These are phyloP conservation scores for Macrolepiota fuliginosa DNA, from an alignment of 768 basidiomycete species.

Conservation along the genomic window DNA sequence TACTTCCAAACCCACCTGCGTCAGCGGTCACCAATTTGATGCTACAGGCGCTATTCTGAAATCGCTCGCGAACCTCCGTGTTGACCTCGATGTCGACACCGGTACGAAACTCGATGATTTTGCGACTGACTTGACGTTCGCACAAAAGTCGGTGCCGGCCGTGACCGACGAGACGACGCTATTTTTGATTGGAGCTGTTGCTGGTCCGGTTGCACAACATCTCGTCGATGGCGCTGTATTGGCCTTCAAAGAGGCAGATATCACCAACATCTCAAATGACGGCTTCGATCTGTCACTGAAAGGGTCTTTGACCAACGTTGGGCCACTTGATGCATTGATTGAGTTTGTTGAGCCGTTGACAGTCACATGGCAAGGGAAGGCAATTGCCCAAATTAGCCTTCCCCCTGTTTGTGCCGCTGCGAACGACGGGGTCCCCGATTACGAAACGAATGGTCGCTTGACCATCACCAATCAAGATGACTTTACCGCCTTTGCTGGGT, in stretches of 20 bases:
- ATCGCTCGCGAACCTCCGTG: slow-evolving; percentile 56
- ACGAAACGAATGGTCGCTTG: slow-evolving; percentile 47
- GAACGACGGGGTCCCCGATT: slow-evolving; percentile 64
- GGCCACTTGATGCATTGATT: slow-evolving; percentile 69
- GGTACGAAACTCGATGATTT: slow-evolving; percentile 64
- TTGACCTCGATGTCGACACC: slow-evolving; percentile 54
- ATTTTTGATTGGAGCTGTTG: slow-evolving; percentile 70
- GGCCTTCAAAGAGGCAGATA: slow-evolving; percentile 55
- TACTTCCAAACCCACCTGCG: slow-evolving; percentile 49
- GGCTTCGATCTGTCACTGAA: slow-evolving; percentile 63
- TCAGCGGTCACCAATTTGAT: slow-evolving; percentile 68
- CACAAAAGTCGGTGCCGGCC: slow-evolving; percentile 54
- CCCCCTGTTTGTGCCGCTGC: slow-evolving; percentile 68
- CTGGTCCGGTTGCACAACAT: slow-evolving; percentile 61
- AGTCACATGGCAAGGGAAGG: slow-evolving; percentile 61
- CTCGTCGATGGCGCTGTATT: slow-evolving; percentile 58
- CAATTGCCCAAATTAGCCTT: slow-evolving; percentile 65
- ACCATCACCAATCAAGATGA: slow-evolving; percentile 52
- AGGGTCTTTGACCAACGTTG: slow-evolving; percentile 59
- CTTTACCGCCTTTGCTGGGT: slow-evolving; percentile 67
- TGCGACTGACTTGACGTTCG: slow-evolving; percentile 54
- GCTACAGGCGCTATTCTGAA: slow-evolving; percentile 57
- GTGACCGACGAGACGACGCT: slow-evolving; percentile 59
- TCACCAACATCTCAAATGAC: slow-evolving; percentile 54
- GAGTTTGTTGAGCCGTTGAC: slow-evolving; percentile 61